Evolutionary conservation across 2,329 filamentous ascomycete species (phyloP), one percentile per base, ranked within the genome.

Genomic region (Sporothrix globosa): DNA sequence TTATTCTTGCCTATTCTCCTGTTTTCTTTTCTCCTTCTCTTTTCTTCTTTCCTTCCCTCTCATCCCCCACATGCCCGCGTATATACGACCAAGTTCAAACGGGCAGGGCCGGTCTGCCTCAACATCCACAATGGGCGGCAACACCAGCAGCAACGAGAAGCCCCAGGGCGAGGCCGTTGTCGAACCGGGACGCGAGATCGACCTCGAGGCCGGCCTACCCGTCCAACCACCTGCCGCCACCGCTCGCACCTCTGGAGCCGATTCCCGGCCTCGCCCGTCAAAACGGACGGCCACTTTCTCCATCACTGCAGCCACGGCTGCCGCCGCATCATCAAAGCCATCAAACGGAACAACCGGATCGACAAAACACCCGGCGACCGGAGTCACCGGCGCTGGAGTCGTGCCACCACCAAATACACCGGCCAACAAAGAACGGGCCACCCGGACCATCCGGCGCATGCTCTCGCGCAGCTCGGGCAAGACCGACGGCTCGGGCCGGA

Each of bases 71-170:
- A 50, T 65, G 61, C 41, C 44, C 41, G 61, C 41, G 13, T 50
- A 48, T 65, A 65, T 50, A 24, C 61, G 61, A 9, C 41, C 24
- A 10, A 9, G 44, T 5, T 19, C 4, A 27, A 34, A 14, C 41
- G 44, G 61, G 17, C 44, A 48, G 24, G 24, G 30, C 17, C 41
- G 61, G 41, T 30, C 41, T 3, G 27, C 61, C 10, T 67, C 63
- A 19, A 39, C 46, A 50, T 53, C 63, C 24, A 53, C 46, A n/a
- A 24, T 41, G 46, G 56, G 48, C 39, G 44, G 44, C 44, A 52
- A 67, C 48, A 56, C 48, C 58, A 60, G 21, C 48, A 58, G 63
- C 61, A 44, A 46, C 21, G 56, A 63, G 44, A 70, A 70, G 41
- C 50, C 63, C 63, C 19, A 34, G 27, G 63, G 44, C 24, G 24